These are phyloP conservation scores for Gynandropsis gynandra DNA, from an alignment of 345 rosid genomes.

Conservation along the genomic window DNA sequence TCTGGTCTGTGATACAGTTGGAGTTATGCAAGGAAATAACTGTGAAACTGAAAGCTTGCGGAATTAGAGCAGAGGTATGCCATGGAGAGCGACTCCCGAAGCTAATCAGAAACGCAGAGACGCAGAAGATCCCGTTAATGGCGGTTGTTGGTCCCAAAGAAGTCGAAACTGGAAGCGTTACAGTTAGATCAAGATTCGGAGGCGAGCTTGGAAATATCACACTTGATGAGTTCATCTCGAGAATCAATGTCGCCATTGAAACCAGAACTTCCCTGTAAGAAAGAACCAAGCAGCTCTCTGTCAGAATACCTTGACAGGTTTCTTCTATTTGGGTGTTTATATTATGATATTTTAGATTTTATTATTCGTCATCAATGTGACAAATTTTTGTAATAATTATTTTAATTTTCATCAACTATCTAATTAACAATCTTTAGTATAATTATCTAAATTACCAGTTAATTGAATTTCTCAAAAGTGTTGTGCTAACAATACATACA, in stretches of 20 bases:
- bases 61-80: conserved; percentile 70
- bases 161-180: conserved; percentile 59
- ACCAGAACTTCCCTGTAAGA: conserved; percentile 41
- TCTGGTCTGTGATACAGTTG: conserved; percentile 34
- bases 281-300: too few species aligned
- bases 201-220: conserved; percentile 73
- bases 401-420: too few species aligned
- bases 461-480: too few species aligned
- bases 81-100: conserved; percentile 89
- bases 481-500: too few species aligned
- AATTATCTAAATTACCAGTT: too few species aligned
- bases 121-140: conserved; percentile 84
- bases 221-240: conserved; percentile 58
- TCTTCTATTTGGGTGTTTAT: too few species aligned
- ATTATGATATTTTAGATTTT: too few species aligned
- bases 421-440: too few species aligned
- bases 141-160: conserved; percentile 91
- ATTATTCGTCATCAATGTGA: too few species aligned
- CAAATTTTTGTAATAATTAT: too few species aligned
- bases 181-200: conserved; percentile 75
- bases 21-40: conserved; percentile 59
- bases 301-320: too few species aligned
- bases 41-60: conserved; percentile 44
- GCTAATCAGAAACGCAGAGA: conserved; percentile 87
- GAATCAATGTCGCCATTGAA: conserved; percentile 43